Evolutionary conservation across 345 rosid species (phyloP).

Genomic region (Eucalyptus regnans): DNA sequence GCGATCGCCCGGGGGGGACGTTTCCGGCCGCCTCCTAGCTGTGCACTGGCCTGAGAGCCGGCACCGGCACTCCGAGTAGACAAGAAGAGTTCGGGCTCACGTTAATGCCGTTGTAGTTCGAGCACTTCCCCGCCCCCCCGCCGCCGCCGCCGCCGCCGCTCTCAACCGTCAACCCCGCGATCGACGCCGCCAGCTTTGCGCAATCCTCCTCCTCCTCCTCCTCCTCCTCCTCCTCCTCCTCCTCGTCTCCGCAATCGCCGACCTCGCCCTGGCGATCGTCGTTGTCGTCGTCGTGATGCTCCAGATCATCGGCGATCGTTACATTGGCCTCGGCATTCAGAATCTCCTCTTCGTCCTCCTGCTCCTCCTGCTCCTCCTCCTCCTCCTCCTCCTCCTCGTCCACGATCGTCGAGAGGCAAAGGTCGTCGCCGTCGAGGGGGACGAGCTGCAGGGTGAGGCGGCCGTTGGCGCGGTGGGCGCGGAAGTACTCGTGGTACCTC

Average conservation of each 20-base stretch:
- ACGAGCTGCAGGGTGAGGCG: conserved; percentile 28
- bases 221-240: not conserved
- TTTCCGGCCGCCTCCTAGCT: not conserved
- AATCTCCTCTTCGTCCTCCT: not conserved
- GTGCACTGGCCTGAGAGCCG: not conserved
- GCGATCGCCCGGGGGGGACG: too few relatives aligned
- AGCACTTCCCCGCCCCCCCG: not conserved
- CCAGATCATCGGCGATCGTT: not conserved
- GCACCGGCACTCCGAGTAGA: not conserved
- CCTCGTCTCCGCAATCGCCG: not conserved
- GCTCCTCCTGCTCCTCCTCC: not conserved
- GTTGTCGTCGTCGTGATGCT: not conserved
- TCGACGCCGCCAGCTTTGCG: not conserved
- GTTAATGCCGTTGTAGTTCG: not conserved
- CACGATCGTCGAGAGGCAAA: not conserved
- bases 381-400: not conserved
- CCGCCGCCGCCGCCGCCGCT: not conserved
- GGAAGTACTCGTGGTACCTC: conserved; percentile 28
- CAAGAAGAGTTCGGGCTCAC: not conserved
- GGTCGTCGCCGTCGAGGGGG: conserved; percentile 10
- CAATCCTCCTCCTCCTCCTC: not conserved
- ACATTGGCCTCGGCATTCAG: not conserved
- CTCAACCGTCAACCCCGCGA: not conserved
- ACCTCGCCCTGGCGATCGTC: not conserved
- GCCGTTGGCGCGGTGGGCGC: conserved; percentile 24